Conservation (phyloP, 2,329 filamentous ascomycete species). For the Colletotrichum viniferum region DNA sequence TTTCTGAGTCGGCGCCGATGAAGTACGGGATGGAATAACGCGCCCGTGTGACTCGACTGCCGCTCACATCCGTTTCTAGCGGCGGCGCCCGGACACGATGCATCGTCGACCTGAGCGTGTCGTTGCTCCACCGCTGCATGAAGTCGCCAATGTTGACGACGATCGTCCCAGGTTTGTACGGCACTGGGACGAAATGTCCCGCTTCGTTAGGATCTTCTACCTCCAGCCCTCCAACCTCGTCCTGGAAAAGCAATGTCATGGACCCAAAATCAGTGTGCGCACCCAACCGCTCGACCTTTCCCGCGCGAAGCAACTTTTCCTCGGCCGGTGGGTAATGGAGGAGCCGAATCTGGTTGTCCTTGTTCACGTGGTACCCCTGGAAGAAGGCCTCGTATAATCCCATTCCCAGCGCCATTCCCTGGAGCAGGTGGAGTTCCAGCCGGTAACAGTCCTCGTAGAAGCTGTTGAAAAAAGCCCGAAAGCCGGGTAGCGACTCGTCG, state of each 20-base stretch:
- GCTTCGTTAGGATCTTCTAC: slow-evolving; percentile 42
- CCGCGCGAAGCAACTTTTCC: slow-evolving; percentile 30
- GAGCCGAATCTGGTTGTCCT: slow-evolving; percentile 64
- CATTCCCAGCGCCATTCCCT: slow-evolving; percentile 50
- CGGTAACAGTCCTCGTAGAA: slow-evolving; percentile 49
- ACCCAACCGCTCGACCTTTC: slow-evolving; percentile 9
- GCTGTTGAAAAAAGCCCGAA: slow-evolving; percentile 34
- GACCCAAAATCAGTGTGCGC: slow-evolving; percentile 40
- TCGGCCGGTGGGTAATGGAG: slow-evolving; percentile 54
- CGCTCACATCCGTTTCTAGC: slow-evolving; percentile 22
- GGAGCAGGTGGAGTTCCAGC: slow-evolving; percentile 44
- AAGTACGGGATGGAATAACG: slow-evolving; percentile 68
- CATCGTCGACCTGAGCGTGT: slow-evolving; percentile 35
- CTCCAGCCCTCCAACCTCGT: slow-evolving; percentile 48
- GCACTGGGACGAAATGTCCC: slow-evolving; percentile 36
- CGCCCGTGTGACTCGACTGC: slow-evolving; percentile 47
- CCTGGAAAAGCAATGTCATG: slow-evolving; percentile 53
- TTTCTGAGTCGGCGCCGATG: slow-evolving; percentile 51
- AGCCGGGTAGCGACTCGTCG: slow-evolving; percentile 26
- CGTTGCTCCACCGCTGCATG: slow-evolving; percentile 43
- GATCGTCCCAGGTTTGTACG: slow-evolving; percentile 35
- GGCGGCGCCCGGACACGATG: slow-evolving; percentile 27
- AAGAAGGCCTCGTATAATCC: slow-evolving; percentile 31
- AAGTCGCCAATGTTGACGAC: slow-evolving; percentile 44
- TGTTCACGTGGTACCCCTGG: slow-evolving; percentile 49